Conservation (phyloP, 305 asterid genomes). For the Fraxinus latifolia region DNA sequence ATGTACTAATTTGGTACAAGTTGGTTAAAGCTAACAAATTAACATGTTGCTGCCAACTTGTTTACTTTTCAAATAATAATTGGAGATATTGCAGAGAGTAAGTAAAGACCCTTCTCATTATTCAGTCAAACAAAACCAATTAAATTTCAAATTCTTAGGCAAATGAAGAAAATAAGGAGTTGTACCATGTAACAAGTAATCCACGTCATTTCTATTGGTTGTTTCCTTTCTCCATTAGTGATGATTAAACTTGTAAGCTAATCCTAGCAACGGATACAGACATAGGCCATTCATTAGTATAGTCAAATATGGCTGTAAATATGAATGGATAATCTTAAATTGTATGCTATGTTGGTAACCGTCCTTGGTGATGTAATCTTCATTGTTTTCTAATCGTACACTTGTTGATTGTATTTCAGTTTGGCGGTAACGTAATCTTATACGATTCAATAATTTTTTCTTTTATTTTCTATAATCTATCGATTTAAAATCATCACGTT, state of each 20-base stretch:
- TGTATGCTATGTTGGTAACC: neutral
- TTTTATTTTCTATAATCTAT: neutral
- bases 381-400: neutral
- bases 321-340: neutral
- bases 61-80: neutral
- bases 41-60: neutral
- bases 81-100: neutral
- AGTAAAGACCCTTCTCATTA: neutral
- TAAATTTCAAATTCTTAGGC: neutral
- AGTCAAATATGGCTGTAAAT: neutral
- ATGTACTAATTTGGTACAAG: neutral
- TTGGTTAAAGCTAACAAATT: neutral
- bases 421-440: neutral
- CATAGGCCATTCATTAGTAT: neutral
- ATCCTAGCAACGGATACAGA: neutral
- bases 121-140: neutral
- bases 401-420: neutral
- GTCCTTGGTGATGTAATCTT: neutral
- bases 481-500: neutral
- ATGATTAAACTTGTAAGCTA: neutral
- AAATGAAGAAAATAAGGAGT: neutral
- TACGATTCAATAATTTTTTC: neutral
- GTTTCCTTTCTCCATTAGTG: neutral
- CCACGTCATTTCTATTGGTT: neutral
- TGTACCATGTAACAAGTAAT: neutral